phyloP scores from a whole-genome alignment of 129 eudicot species.

The Saposhnikovia divaricata region DNA sequence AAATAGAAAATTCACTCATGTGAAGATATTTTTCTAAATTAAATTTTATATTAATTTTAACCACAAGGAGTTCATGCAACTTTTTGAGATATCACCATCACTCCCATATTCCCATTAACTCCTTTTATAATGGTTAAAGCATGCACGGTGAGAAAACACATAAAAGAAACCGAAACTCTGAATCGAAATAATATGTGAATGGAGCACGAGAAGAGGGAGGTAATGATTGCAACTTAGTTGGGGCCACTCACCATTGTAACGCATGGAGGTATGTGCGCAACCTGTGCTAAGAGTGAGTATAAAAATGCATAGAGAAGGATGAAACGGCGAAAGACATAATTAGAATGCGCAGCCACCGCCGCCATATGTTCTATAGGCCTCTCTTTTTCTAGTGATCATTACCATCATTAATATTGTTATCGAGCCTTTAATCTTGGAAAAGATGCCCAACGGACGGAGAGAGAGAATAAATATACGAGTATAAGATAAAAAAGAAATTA shows the following conservation, averaged over 20 bases:
- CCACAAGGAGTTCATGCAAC: background rate
- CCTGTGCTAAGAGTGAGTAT: background rate
- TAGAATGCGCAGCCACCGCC: constrained; percentile 9
- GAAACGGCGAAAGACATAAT: constrained; percentile 1
- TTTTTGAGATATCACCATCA: background rate
- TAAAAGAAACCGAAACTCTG: background rate
- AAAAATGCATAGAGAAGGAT: no score
- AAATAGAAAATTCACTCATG: no score
- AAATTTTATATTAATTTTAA: no score
- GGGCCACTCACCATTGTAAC: background rate
- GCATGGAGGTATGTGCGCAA: background rate
- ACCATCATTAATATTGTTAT: background rate
- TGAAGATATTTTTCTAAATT: no score
- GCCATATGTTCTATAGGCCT: background rate
- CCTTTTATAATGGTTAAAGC: background rate
- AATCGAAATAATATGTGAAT: background rate
- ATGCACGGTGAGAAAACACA: background rate
- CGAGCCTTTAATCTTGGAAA: background rate
- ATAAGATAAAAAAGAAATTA: background rate
- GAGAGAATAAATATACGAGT: background rate
- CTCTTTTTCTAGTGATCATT: constrained; percentile 9
- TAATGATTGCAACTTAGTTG: background rate
- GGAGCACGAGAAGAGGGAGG: background rate
- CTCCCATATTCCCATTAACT: background rate
- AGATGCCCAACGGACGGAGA: background rate